Base-by-base conservation (phyloP, 345 rosid species). In the Melaleuca quinquenervia region DNA sequence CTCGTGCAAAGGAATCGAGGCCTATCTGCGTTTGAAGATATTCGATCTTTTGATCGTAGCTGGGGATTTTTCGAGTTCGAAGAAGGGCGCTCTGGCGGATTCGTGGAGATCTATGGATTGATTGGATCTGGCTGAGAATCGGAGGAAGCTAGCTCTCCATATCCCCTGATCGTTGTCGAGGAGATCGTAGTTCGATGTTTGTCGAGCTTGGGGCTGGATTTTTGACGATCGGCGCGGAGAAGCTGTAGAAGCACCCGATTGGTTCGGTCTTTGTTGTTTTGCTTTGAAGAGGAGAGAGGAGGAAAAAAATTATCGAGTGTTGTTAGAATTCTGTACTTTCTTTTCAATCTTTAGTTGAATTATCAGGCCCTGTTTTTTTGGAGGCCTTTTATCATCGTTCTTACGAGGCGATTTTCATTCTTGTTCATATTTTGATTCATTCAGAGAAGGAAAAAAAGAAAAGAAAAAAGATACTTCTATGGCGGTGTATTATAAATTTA, bases 401-500 rank as follows among this genome's bases (percentile, higher is more conserved):
- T 51, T 84, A 50, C 50, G 55, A 54, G 85, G 74, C 83, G 83
- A 74, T 84, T 82, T 87, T 87, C 84, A 36, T 87, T 82, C 49
- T 86, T 86, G 76, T 54, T 50, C 82, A 70, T 70, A 70, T 70
- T 70, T 70, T 70, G 78, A 70, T 70, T 70, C 80, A 70, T 70
- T 70, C 80, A 70, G 86, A 87, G 52, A 85, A 87, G 85, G 85
- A 87, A 84, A 41, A 85, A 64, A 88, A 54, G 86, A 87, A 16
- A 76, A 82, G 51, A 58, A 60, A 82, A 58, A 60, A 50, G 24
- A 49, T 29, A 84, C 50, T 84, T 84, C 32, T 85, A 98, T 98
- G 99, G 98, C 99, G 88, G 98, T 98, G 53, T 95, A 96, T 94
- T 98, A 96, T 94, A 98, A 98, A 92, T 98, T 96, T 92, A 96